Base-by-base conservation (phyloP, 352 stramenopile species). In the Phytopythium cucurbitacearum region DNA sequence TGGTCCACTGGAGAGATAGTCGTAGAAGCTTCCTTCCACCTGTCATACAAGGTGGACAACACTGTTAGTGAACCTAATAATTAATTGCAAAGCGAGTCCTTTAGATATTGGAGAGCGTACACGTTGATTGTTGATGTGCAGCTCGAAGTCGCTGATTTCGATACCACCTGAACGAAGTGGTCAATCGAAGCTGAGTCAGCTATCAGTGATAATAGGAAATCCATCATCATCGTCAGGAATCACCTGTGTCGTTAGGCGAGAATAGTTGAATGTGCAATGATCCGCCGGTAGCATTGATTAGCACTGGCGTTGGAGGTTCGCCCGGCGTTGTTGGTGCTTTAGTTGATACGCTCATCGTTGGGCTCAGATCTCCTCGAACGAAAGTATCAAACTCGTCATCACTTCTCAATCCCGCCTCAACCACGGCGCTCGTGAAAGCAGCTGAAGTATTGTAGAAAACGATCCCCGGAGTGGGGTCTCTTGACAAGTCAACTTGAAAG, bases 231-330 rank as follows among this genome's bases (percentile, higher is more conserved):
- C 15, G 12, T 38, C 9, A 32, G 21, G 21, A 28, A 28, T 56
- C 59, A 70, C 78, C 75, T 13, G 73, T 89, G 47, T 89, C 75
- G 32, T 74, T 67, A 10, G 78, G 75, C 2, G 75, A 79, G 10
- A 59, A 68, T n/a, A 89, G 48, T 0, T 53, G 44, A 3, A 89
- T 34, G 49, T 67, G 56, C 32, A 87, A 48, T 1, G 69, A 69
- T 4, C 75, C 78, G 4, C 78, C 78, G 13, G 74, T 87, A 0
- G 65, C 54, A 37, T 53, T 56, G 7, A 60, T 44, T 3, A 84
- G 41, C 1, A 13, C 44, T 3, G 71, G 55, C 32, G 41, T 13
- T 8, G 69, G 60, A 8, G 66, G 57, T 1, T 41, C 9, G 7
- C 66, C 71, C 21, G 78, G 78, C 42, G 42, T 64, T 0, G 65